Conservation (phyloP, 164 flowering plant genomes). For the Vitis rotundifolia region DNA sequence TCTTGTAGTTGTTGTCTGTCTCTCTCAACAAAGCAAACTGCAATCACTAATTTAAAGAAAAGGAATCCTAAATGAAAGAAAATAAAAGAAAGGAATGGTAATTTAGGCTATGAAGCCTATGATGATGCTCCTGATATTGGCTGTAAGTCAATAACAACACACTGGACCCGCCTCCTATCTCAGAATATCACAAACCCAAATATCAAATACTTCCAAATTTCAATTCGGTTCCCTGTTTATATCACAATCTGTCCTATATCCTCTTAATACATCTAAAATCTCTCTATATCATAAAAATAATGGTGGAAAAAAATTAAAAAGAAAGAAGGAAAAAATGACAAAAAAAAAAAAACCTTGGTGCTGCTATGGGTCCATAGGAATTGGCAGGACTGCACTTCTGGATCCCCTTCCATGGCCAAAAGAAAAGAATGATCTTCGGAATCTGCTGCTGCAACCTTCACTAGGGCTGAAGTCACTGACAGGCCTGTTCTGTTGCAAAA, state of each 20-base stretch:
- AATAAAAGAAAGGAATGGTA: neutral
- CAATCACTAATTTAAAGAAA: neutral
- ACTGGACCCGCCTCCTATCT: neutral
- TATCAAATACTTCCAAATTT: slow-evolving; percentile 1
- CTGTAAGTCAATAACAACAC: neutral
- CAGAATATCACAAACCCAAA: neutral
- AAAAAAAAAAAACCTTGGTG: neutral
- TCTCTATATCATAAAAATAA: slow-evolving; percentile 6
- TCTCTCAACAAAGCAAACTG: neutral
- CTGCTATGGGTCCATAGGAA: slow-evolving; percentile 42
- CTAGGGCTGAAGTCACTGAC: slow-evolving; percentile 33
- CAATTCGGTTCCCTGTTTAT: neutral
- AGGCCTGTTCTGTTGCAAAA: slow-evolving; percentile 37
- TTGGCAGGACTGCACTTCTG: slow-evolving; percentile 65
- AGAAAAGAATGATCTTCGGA: slow-evolving; percentile 63
- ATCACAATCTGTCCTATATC: slow-evolving; percentile 12
- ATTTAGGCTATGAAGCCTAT: slow-evolving; percentile 12
- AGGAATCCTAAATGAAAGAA: neutral
- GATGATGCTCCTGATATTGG: slow-evolving; percentile 16
- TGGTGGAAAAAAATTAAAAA: slow-evolving; percentile 1
- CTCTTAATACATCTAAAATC: slow-evolving; percentile 10
- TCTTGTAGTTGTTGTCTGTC: neutral
- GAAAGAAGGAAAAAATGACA: neutral
- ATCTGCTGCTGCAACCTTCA: slow-evolving; percentile 54
- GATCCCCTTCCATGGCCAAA: slow-evolving; percentile 71